Conservation (phyloP, 2,329 filamentous ascomycete species). For the Ophiosphaerella herpotricha region DNA sequence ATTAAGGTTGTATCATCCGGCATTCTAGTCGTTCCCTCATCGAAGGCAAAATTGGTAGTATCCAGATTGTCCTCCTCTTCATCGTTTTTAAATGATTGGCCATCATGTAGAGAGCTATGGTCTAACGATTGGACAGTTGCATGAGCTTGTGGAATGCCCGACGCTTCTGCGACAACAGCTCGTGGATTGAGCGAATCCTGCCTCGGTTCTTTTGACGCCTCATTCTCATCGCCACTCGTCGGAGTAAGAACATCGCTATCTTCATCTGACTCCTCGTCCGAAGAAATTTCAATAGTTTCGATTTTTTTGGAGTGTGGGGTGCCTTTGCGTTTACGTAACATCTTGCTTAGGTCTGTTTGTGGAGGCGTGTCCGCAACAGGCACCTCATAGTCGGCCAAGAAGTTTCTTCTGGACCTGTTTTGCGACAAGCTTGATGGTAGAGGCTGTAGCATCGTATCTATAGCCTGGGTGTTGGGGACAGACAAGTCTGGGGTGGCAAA, state of each 20-base stretch:
- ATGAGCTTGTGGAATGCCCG: slow-evolving; percentile 2
- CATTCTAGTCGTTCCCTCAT: slow-evolving; percentile 40
- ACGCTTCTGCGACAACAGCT: background rate
- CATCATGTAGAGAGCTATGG: background rate
- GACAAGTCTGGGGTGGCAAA: slow-evolving; percentile 5
- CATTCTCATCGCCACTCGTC: slow-evolving; percentile 28
- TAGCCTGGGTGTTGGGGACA: slow-evolving; percentile 11
- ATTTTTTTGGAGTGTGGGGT: slow-evolving; percentile 33
- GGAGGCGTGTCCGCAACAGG: slow-evolving; percentile 18
- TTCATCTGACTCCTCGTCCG: slow-evolving; percentile 30
- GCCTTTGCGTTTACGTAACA: slow-evolving; percentile 28
- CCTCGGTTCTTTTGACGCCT: background rate
- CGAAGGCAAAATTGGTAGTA: slow-evolving; percentile 30
- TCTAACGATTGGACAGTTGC: background rate
- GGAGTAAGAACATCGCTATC: slow-evolving; percentile 30
- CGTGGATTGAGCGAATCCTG: background rate
- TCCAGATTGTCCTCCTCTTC: slow-evolving; percentile 28
- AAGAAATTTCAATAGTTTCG: slow-evolving; percentile 15
- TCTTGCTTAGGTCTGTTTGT: slow-evolving; percentile 18
- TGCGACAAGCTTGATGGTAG: background rate
- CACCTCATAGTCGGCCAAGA: slow-evolving; percentile 6
- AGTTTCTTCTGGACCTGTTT: background rate
- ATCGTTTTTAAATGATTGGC: slow-evolving; percentile 14
- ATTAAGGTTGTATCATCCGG: slow-evolving; percentile 53
- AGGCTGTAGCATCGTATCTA: slow-evolving; percentile 10